Percentiles rank a stretch among this genome's conserved stretches.
These are phyloP conservation scores for Dalbergia oliveri DNA, from an alignment of 306 rosid genomes.

Conservation along the genomic window DNA sequence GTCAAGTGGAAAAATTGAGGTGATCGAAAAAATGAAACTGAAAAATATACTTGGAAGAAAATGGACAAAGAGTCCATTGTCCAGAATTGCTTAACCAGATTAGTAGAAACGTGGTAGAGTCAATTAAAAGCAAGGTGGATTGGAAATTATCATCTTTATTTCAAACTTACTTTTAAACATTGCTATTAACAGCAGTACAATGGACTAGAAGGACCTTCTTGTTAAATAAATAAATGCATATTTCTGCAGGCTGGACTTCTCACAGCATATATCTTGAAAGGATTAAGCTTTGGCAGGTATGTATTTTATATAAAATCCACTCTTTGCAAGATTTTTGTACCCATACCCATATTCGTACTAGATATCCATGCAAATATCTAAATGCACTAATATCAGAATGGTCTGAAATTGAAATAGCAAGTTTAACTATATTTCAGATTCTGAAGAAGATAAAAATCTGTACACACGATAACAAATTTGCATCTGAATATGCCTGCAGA, in stretches of 20 bases:
- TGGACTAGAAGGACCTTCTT: neutral
- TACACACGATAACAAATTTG: conserved; percentile 2
- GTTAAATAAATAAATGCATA: conserved; percentile 15
- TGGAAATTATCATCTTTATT: neutral
- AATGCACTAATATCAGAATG: neutral
- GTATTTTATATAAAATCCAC: neutral
- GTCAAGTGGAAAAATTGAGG: neutral
- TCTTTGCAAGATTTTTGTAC: no score
- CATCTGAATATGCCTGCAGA: conserved; percentile 56
- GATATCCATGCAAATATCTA: no score
- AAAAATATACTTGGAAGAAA: conserved; percentile 6
- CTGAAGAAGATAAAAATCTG: neutral
- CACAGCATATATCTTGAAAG: conserved; percentile 77
- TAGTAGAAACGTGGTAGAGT: neutral
- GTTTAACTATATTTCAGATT: conserved; percentile 7
- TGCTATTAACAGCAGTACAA: neutral
- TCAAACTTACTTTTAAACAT: neutral
- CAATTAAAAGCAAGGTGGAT: neutral
- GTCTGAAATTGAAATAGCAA: conserved; percentile 1
- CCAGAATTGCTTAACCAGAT: neutral
- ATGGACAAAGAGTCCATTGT: neutral
- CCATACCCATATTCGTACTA: no score
- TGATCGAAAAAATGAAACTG: neutral
- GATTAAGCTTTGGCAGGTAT: conserved; percentile 77
- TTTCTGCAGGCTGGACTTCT: conserved; percentile 76